Base-by-base conservation (phyloP, 2,329 filamentous ascomycete species). In the Ustilaginoidea virens region DNA sequence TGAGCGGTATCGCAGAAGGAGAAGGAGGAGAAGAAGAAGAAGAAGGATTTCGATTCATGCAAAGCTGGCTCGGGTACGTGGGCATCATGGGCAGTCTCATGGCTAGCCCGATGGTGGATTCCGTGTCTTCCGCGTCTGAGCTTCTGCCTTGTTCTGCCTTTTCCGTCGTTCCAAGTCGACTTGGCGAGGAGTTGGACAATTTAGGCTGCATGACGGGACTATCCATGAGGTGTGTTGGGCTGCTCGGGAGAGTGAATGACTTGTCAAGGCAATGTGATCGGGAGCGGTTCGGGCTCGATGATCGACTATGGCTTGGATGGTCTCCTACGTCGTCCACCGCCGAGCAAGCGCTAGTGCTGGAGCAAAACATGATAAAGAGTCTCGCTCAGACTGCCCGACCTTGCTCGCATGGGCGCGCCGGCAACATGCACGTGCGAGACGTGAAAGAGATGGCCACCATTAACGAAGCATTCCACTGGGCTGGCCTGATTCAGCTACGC, bases 21-120 rank as follows among this genome's bases (percentile, higher is more conserved):
- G n/a, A n/a, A n/a, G n/a, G n/a, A n/a, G n/a, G n/a, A n/a, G n/a
- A n/a, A n/a, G n/a, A n/a, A n/a, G n/a, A n/a, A n/a, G n/a, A 74
- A 43, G 60, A 69, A 43, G 61, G 80, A 31, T 65, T 74, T 30
- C 76, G 77, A 30, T 90, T 92, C 44, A 63, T 90, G 7, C 75
- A 71, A 39, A 72, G 79, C 33, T 92, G 82, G 82, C 78, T 90
- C 38, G 78, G 77, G 2, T 90, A 90, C 50, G 64, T 92, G 13
- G 81, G 90, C 44, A 73, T 90, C 2, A 58, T 90, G 31, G 82
- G 80, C 15, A 74, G 71, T 23, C 58, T 92, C 16, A 74, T 58
- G 31, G 79, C 78, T 11, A 66, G 67, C 7, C 58, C 46, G 25
- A 17, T 17, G 6, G 25, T 25, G 13, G 26, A 30, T 21, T 26